Evolutionary conservation across 768 basidiomycete species (phyloP), one percentile per base, ranked within the genome.

Genomic region (Boletus rubropictus): DNA sequence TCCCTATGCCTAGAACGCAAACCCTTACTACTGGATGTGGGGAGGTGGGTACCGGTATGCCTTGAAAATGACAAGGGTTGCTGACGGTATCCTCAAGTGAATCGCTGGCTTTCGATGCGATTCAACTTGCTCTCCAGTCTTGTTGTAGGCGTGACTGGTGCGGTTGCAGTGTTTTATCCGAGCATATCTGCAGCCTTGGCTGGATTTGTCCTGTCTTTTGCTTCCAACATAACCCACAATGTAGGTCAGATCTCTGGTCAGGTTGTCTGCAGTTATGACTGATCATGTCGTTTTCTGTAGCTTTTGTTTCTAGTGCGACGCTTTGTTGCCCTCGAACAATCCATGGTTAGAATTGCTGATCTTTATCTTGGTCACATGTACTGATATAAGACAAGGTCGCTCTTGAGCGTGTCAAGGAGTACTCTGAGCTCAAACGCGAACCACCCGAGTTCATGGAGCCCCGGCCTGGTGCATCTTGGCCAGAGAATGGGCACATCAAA

Each of bases 11-110:
- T 38, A 78, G 76, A 80, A 79, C 46, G 55, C 80, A 14, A 88
- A 80, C 59, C 88, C 88, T 3, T 86, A 81, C 62, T 91, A 87
- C 59, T 94, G 92, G 92, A 85, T 87, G 78, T 92, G 87, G 89
- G 86, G 82, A 70, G 82, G 82, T 86, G 61, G 44, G 71, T 57
- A 31, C 17, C 18, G 10, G 18, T 27, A 24, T 10, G 21, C 18
- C 39, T 10, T 18, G 33, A 42, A 14, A 34, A 38, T 2, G 18
- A 18, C 12, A 21, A 33, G 52, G 32, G 43, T 41, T 42, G 18
- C 42, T 56, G 47, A 52, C 34, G 5, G 34, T 22, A 25, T 50
- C 50, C 22, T 42, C 4, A 51, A 88, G 89, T 93, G 15, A 93
- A 92, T 62, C 82, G 91, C 36, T 97, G 93, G 93, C 72, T 93